Percentiles rank a stretch among this genome's conserved stretches.
phyloP scores from a whole-genome alignment of 495 filamentous ascomycete genomes.

The Trichoderma orchidacearum region DNA sequence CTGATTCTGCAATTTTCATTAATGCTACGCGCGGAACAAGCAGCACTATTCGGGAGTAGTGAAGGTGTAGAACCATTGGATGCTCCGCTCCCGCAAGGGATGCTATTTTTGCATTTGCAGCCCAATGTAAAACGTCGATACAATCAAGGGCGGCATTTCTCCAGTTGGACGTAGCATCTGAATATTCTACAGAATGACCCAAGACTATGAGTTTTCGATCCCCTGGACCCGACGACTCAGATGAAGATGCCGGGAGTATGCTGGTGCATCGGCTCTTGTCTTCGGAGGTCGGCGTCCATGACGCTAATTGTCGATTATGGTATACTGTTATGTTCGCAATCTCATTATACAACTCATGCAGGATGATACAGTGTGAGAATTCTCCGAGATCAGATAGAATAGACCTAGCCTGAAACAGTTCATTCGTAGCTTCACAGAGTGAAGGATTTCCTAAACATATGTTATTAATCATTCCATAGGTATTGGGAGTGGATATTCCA shows the following conservation, averaged over 20 bases:
- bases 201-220: not conserved
- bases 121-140: constrained; percentile 42
- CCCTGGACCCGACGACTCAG: not conserved
- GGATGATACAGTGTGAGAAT: not conserved
- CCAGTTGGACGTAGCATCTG: constrained; percentile 25
- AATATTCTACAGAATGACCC: not conserved
- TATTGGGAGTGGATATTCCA: not conserved
- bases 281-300: not conserved
- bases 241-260: not conserved
- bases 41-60: constrained; percentile 27
- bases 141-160: constrained; percentile 41
- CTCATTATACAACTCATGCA: not conserved
- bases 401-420: constrained; percentile 9
- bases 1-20: constrained; percentile 8
- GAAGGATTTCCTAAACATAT: not conserved
- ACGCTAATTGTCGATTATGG: not conserved
- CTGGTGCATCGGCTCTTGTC: no score
- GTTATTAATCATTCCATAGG: not conserved
- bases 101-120: constrained; percentile 31
- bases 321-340: not conserved
- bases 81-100: constrained; percentile 34
- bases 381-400: constrained; percentile 13
- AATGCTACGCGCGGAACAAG: constrained; percentile 16
- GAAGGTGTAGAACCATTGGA: constrained; percentile 38
- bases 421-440: not conserved